Evolutionary conservation across 225 moss, liverwort and hornwort species (phyloP).

Genomic region (Sphagnum contortum): DNA sequence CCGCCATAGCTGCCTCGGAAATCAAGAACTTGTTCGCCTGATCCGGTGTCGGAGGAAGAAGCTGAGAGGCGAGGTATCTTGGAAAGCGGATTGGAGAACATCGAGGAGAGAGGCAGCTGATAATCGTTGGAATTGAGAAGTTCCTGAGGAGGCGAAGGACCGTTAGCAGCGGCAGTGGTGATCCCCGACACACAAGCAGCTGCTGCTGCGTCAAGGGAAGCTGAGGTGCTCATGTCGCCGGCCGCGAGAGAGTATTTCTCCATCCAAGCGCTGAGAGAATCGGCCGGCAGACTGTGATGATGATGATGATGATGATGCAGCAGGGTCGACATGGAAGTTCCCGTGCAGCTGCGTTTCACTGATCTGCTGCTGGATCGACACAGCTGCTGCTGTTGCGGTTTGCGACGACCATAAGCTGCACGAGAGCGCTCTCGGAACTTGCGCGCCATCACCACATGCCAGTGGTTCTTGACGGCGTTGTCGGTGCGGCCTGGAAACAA

Average conservation of each 20-base stretch:
- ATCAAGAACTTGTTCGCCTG: conserved; percentile 11
- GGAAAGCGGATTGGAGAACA: conserved; percentile 25
- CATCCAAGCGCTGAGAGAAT: conserved; percentile 84
- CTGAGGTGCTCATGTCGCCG: background rate
- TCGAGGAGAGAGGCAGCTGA: too few relatives aligned
- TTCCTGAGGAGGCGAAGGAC: conserved; percentile 33
- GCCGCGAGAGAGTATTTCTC: conserved; percentile 53
- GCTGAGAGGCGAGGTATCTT: conserved; percentile 48
- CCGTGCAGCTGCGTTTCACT: conserved; percentile 49
- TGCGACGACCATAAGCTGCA: conserved; percentile 62
- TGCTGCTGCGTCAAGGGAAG: conserved; percentile 11
- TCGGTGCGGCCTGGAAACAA: conserved; percentile 92
- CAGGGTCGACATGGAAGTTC: conserved; percentile 24
- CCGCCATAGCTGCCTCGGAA: conserved; percentile 24
- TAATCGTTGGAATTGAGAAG: conserved; percentile 23
- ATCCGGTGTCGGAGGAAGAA: conserved; percentile 24
- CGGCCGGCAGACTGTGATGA: conserved; percentile 16
- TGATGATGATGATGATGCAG: conserved; percentile 21
- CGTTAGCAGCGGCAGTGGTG: conserved; percentile 27
- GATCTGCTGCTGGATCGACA: too few relatives aligned
- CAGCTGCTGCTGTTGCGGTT: conserved; percentile 28
- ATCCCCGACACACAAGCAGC: conserved; percentile 20
- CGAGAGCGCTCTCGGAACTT: conserved; percentile 84
- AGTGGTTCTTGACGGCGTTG: conserved; percentile 98
- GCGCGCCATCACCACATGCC: conserved; percentile 93